These are phyloP conservation scores for Trichoderma virens DNA, from an alignment of 495 filamentous ascomycete genomes.

Conservation along the genomic window DNA sequence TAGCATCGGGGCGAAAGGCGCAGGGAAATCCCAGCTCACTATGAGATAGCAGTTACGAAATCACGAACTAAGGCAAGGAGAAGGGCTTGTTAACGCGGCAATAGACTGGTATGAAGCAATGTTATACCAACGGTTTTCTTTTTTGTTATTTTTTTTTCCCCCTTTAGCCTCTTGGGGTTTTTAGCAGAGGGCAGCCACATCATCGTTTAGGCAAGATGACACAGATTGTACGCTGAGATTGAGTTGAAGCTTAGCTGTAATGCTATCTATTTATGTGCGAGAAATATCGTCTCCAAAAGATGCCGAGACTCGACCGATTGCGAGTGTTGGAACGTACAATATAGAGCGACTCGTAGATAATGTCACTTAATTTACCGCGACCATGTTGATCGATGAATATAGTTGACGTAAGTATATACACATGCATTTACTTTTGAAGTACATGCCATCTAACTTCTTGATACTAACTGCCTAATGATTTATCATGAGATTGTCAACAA, in stretches of 20 bases:
- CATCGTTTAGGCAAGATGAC: too few species aligned
- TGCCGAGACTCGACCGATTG: too few species aligned
- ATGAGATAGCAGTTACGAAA: not conserved
- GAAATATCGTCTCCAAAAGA: too few species aligned
- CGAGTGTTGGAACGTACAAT: too few species aligned
- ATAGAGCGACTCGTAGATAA: too few species aligned
- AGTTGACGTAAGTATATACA: too few species aligned
- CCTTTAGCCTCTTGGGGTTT: not conserved
- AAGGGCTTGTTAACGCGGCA: conserved; percentile 20
- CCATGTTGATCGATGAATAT: too few species aligned
- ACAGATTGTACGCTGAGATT: not conserved
- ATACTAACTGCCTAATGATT: not conserved
- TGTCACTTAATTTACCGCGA: too few species aligned
- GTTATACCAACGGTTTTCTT: not conserved
- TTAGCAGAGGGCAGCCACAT: too few species aligned
- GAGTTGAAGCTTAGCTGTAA: not conserved
- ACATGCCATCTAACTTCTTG: not conserved
- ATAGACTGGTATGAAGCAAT: conserved; percentile 2
- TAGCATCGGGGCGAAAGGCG: not conserved
- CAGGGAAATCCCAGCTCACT: not conserved
- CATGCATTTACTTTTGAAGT: too few species aligned
- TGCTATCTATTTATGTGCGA: too few species aligned
- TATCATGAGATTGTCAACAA: conserved; percentile 13
- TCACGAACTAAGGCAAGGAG: not conserved
- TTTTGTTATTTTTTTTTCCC: not conserved